Evolutionary conservation across 2,329 filamentous ascomycete species (phyloP), one percentile per base, ranked within the genome.

Genomic region (Penicillium sp.): DNA sequence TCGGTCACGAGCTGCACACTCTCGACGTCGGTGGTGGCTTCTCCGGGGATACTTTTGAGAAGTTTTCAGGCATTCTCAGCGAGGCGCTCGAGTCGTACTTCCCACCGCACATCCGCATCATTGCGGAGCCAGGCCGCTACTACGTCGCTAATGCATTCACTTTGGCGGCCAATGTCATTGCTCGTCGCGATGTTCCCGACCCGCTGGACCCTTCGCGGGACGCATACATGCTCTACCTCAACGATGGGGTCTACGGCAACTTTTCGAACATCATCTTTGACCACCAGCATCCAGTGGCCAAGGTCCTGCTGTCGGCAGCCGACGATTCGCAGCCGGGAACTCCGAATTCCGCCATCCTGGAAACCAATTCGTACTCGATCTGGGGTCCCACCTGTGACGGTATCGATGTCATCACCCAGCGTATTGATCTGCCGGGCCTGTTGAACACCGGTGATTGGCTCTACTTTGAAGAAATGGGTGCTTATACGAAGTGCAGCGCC

Each of bases 201-300:
- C 79, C 84, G 3, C 71, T 70, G 26, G 60, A 62, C 31, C 54
- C 58, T 2, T 52, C 53, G 11, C 54, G 55, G 5, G 55, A 54
- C 45, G 85, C 82, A 51, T 95, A 94, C 74, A 98, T 96, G 92
- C 71, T 95, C 31, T 98, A 98, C 65, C 72, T 96, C 63, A 98
- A 98, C 62, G 92, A 98, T 54, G 92, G 92, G 17, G 83, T 96
- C 37, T 98, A 98, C 60, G 92, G 92, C 57, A 96, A 96, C 71
- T 96, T 98, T 62, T 94, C 87, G 51, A 93, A 88, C 78, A 96
- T 96, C 75, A 95, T 96, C 73, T 98, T 95, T 64, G 92, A 96
- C 60, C 92, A 96, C 67, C 92, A 98, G 74, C 78, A 93, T 56
- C 92, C 92, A 1, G 69, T 84, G 30, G 86, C 90, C 39, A 85